Base-by-base conservation (phyloP, 2,329 filamentous ascomycete species). In the Rhynchosporium secalis region DNA sequence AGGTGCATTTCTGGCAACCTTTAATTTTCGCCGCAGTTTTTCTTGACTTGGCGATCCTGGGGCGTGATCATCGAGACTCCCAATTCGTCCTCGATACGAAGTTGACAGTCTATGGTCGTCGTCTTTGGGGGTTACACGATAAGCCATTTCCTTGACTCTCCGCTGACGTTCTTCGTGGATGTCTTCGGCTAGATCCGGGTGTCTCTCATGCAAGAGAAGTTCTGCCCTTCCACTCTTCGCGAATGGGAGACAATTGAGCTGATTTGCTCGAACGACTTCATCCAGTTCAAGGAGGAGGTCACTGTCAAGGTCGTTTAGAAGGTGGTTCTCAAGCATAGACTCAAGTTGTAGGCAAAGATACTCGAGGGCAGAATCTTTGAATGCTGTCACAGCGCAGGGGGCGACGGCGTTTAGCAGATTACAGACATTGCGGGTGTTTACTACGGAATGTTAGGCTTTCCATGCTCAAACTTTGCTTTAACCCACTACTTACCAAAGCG, bases 331-430 rank as follows among this genome's bases (percentile, higher is more conserved):
- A 56, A 99, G 85, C 82, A 98, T 91, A 6, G 87, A 86, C 75
- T 99, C 95, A 62, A 98, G 81, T 71, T 96, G 96, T 49, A 96
- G 79, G 70, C 92, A 96, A 28, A 97, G 86, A 72, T 97, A 99
- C 74, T 96, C 91, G 36, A 98, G 79, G 0, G 90, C 91, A 9
- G 90, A 89, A 68, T 95, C 85, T 75, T 96, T 96, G 78, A 99
- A 97, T 61, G 90, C 86, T 0, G 85, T 86, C 5, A 96, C 87
- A 0, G 89, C 89, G 72, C 90, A 96, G 2, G 91, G 90, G 49
- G 91, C 90, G 64, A 97, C 89, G 1, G 89, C 89, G 72, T 96
- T 96, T 10, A 99, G 81, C 15, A 98, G 80, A 58, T 88, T 86
- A 62, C 91, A 91, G 31, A 96, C 88, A 72, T 96, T 99, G 31